Evolutionary conservation across 768 basidiomycete species (phyloP), one percentile per base, ranked within the genome.

Genomic region (Tephrocybe sp.): DNA sequence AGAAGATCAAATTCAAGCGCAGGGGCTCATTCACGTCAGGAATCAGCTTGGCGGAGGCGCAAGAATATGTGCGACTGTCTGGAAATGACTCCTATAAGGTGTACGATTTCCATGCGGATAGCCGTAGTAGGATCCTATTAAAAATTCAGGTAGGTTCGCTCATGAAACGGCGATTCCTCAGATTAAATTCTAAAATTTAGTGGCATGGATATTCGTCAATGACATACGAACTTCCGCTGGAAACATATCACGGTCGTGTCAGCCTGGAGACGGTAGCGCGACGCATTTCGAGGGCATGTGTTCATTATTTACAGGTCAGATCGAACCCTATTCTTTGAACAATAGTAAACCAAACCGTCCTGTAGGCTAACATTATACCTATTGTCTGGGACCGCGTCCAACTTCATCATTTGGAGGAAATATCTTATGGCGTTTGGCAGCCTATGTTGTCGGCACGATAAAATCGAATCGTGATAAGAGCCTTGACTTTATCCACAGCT

Each of bases 151-250:
- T 84, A 59, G 38, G 80, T 70, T 35, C 11, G 39, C 40, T 14
- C 6, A 39, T 8, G 30, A 32, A 11, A 11, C 20, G 8, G 32
- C 32, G 17, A 4, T 22, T 9, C 20, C 17, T 35, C 11, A 33
- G 40, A 20, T 16, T 26, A 12, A 12, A 20, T 35, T 41, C 19
- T n/a, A 48, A 32, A 1, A 52, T 48, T 43, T 39, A 88, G 87
- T 89, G 86, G 86, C 72, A 78, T 38, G 86, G 86, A 1, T 87
- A 87, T 60, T 66, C 75, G 36, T 77, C 85, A 8, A 75, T 87
- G 65, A 87, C 84, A 36, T 89, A 88, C 56, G 84, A 88, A 61
- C 82, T 89, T 39, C 87, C 87, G 1, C 68, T 88, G 39, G 84
- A 87, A 57, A 76, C 76, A 10, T 85, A 84, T 59, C 77, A 80